These are phyloP conservation scores for Podospora pseudocomata DNA, from an alignment of 495 filamentous ascomycete genomes.

Conservation along the genomic window DNA sequence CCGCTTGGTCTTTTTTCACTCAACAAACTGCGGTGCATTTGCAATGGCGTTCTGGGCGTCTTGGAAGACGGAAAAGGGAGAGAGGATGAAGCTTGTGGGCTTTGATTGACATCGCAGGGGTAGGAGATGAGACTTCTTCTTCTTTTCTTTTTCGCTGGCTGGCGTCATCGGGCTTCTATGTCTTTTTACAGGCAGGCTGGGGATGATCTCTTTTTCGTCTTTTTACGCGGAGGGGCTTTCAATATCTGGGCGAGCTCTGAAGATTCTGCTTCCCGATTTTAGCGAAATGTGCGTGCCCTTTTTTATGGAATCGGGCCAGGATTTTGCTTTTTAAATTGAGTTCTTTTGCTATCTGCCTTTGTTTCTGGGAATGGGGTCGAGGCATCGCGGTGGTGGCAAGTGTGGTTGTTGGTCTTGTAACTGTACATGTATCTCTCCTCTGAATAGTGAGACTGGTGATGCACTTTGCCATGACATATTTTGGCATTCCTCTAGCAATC, in stretches of 20 bases:
- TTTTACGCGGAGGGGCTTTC: neutral
- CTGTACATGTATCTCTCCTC: neutral
- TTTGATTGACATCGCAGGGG: neutral
- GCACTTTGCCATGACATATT: neutral
- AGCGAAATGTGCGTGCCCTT: neutral
- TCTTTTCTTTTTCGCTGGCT: neutral
- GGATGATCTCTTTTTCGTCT: neutral
- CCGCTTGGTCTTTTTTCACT: neutral
- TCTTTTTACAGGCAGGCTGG: neutral
- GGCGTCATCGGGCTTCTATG: neutral
- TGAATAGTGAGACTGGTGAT: neutral
- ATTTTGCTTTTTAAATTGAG: neutral
- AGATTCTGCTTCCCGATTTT: neutral
- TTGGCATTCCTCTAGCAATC: neutral
- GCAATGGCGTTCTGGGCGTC: constrained; percentile 10
- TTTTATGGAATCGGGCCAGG: neutral
- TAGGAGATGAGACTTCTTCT: neutral
- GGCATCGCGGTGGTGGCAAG: too few species aligned
- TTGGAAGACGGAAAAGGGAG: constrained; percentile 17
- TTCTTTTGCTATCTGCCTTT: neutral
- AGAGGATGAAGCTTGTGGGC: neutral
- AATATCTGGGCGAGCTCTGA: neutral
- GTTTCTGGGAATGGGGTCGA: neutral
- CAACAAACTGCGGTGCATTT: constrained; percentile 1
- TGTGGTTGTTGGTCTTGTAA: neutral